Conservation (phyloP, 139 green algal species). For the Marvania coccoides region DNA sequence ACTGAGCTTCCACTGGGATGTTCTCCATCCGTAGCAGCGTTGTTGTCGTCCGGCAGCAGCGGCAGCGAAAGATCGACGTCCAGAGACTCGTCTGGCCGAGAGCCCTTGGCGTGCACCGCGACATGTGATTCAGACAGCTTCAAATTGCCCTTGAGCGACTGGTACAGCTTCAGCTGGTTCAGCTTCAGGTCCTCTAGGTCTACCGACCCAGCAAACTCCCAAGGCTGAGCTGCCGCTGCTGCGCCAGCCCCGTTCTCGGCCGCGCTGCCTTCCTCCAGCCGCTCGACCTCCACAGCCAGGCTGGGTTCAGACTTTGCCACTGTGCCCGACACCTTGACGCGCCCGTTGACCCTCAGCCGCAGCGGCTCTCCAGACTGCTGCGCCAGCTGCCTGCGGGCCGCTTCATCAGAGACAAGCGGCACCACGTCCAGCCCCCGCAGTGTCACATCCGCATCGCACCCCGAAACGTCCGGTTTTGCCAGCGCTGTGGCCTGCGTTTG, state of each 20-base stretch:
- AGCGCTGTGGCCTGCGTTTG: constrained; percentile 39
- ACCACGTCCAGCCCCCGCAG: constrained; percentile 62
- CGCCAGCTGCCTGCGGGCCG: constrained; percentile 7
- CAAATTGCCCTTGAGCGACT: constrained; percentile 35
- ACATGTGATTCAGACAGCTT: constrained; percentile 18
- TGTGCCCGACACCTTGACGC: constrained; percentile 2
- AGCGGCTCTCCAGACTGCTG: constrained; percentile 24
- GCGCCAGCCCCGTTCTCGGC: neutral
- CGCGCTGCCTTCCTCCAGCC: no score
- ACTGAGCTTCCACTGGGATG: constrained; percentile 19
- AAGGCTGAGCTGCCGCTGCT: neutral
- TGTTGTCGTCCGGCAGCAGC: constrained; percentile 2
- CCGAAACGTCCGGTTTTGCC: constrained; percentile 31
- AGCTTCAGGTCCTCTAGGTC: constrained; percentile 47
- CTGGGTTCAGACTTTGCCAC: neutral
- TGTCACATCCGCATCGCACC: constrained; percentile 24
- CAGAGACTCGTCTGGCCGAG: constrained; percentile 47
- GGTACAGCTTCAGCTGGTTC: constrained; percentile 60
- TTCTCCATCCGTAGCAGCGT: neutral
- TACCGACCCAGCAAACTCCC: constrained; percentile 36
- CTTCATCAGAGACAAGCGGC: constrained; percentile 34
- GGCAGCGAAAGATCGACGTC: constrained; percentile 61
- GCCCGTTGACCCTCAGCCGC: constrained; percentile 40
- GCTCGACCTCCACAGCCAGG: no score
- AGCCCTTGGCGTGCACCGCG: constrained; percentile 30